Evolutionary conservation across 495 filamentous ascomycete genomes (phyloP).

Genomic region (Penicillium paradoxum): DNA sequence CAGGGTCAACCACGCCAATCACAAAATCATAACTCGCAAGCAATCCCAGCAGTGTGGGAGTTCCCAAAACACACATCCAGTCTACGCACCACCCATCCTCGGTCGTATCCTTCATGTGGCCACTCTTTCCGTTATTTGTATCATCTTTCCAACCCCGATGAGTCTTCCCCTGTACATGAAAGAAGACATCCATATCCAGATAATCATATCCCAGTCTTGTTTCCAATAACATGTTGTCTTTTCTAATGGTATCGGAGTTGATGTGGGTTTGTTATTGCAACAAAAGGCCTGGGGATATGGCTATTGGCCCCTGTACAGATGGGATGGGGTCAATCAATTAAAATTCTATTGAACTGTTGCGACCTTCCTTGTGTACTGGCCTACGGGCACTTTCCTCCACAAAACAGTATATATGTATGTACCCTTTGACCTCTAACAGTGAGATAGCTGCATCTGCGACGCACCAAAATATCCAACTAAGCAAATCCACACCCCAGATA

Average conservation of each 20-base stretch:
- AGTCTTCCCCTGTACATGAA: constrained; percentile 6
- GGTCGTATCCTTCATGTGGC: not conserved
- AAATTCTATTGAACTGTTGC: not conserved
- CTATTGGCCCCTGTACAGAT: constrained; percentile 9
- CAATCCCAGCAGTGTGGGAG: not conserved
- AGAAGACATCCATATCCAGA: constrained; percentile 3
- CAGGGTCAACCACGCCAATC: not conserved
- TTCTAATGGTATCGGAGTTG: constrained; percentile 14
- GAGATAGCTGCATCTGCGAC: too few relatives aligned
- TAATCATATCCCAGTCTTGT: constrained; percentile 1
- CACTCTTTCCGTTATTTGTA: not conserved
- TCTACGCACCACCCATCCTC: not conserved
- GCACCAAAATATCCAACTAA: too few relatives aligned
- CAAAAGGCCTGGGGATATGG: constrained; percentile 5
- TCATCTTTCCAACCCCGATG: not conserved
- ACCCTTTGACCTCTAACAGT: too few relatives aligned
- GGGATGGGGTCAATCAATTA: not conserved
- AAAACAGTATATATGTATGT: too few relatives aligned
- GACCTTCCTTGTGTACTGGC: not conserved
- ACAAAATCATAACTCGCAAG: not conserved
- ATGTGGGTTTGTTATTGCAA: not conserved
- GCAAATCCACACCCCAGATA: too few relatives aligned
- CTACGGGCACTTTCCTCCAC: not conserved
- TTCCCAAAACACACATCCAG: not conserved
- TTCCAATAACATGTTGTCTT: constrained; percentile 6